Evolutionary conservation across 345 rosid genomes (phyloP).

Genomic region (Eucalyptus lansdowneana): DNA sequence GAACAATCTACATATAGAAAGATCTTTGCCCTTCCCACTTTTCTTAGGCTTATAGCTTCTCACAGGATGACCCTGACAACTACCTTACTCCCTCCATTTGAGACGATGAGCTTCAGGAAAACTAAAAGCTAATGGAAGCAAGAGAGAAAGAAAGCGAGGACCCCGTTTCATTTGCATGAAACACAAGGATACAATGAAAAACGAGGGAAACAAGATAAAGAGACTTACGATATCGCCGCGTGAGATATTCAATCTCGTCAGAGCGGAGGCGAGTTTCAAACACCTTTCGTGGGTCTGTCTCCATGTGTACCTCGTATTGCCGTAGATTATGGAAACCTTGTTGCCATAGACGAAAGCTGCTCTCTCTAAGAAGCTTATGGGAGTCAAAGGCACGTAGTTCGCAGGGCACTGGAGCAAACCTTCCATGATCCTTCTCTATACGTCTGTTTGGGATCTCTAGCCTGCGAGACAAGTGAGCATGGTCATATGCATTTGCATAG

Average conservation of each 20-base stretch:
- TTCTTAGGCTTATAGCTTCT: neutral
- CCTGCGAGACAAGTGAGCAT: neutral
- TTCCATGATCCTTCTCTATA: conserved; percentile 9
- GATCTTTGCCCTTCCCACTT: neutral
- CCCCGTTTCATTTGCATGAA: neutral
- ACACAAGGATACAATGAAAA: neutral
- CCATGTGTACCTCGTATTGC: conserved; percentile 43
- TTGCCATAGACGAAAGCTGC: conserved; percentile 39
- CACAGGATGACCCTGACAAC: neutral
- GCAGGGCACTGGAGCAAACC: conserved; percentile 28
- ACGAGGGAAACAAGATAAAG: neutral
- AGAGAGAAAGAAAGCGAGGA: neutral
- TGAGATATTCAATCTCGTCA: conserved; percentile 20
- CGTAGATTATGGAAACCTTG: conserved; percentile 37
- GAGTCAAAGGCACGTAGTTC: conserved; percentile 46
- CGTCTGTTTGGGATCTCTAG: neutral
- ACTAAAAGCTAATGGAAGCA: neutral
- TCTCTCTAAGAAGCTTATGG: conserved; percentile 44
- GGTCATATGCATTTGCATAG: neutral
- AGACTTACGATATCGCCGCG: conserved; percentile 44
- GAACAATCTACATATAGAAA: neutral
- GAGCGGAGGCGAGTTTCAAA: conserved; percentile 55
- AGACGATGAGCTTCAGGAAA: neutral
- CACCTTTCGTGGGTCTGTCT: conserved; percentile 47
- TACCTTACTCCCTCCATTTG: neutral